Conservation (phyloP, 2,329 filamentous ascomycete species). For the Cladosporium oxysporum region DNA sequence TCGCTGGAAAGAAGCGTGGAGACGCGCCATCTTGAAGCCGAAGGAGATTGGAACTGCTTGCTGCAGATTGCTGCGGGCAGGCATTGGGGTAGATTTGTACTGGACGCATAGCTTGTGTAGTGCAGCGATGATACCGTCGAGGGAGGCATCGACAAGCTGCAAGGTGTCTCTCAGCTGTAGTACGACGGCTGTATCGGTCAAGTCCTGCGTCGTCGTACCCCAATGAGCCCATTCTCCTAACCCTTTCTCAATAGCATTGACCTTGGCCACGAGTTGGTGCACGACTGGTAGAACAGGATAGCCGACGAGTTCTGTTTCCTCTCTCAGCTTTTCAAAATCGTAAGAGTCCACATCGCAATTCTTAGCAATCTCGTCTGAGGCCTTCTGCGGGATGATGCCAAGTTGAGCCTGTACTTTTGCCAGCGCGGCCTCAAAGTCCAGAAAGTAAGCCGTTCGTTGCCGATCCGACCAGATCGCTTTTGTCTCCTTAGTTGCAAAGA, state of each 20-base stretch:
- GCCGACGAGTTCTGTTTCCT: constrained; percentile 32
- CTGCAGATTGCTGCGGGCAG: background rate
- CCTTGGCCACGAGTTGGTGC: background rate
- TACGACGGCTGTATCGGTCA: background rate
- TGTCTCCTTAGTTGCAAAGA: background rate
- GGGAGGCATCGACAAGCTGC: background rate
- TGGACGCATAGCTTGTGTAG: background rate
- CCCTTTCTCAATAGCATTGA: background rate
- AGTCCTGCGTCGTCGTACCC: background rate
- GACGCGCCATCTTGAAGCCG: background rate
- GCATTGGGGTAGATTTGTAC: background rate
- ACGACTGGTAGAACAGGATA: constrained; percentile 30
- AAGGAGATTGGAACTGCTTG: background rate
- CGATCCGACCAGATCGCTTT: constrained; percentile 34
- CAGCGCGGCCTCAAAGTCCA: constrained; percentile 35
- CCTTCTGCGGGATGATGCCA: constrained; percentile 34
- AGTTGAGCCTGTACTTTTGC: constrained; percentile 33
- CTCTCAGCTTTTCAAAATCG: constrained; percentile 29
- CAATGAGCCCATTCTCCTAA: background rate
- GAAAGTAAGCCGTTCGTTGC: constrained; percentile 32
- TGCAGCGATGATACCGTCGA: background rate
- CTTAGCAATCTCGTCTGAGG: constrained; percentile 33
- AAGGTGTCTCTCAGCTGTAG: background rate
- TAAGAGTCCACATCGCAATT: constrained; percentile 28
- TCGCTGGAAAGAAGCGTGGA: background rate